These are phyloP conservation scores for Candida albicans DNA, from an alignment of 1,139 yeast species.

Conservation along the genomic window DNA sequence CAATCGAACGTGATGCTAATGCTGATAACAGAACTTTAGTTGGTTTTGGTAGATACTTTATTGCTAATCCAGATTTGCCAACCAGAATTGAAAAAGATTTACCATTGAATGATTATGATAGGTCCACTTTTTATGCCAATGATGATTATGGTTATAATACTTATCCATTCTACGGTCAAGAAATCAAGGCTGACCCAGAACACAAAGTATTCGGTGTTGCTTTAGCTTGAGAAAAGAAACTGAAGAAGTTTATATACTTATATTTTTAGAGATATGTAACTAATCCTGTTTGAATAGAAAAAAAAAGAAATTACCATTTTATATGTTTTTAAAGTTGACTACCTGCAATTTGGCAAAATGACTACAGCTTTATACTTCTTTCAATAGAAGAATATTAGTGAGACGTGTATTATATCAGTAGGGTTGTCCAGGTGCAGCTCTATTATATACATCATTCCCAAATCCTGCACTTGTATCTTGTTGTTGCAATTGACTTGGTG, in stretches of 20 bases:
- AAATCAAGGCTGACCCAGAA: slow-evolving; percentile 19
- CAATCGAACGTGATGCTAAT: slow-evolving; percentile 22
- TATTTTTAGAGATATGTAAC: too few relatives aligned
- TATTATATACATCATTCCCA: slow-evolving; percentile 28
- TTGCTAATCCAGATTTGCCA: slow-evolving; percentile 55
- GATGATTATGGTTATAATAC: slow-evolving; percentile 31
- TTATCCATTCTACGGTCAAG: slow-evolving; percentile 16
- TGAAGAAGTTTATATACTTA: too few relatives aligned
- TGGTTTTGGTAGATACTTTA: slow-evolving; percentile 48
- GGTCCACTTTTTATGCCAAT: slow-evolving; percentile 22
- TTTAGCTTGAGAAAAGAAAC: slow-evolving; percentile 8
- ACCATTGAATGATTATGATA: slow-evolving; percentile 33
- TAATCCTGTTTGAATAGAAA: too few relatives aligned
- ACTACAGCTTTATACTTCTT: too few relatives aligned
- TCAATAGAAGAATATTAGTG: too few relatives aligned
- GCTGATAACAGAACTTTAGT: slow-evolving; percentile 41
- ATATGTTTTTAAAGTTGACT: too few relatives aligned
- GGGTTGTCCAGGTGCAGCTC: slow-evolving; percentile 1
- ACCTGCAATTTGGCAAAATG: too few relatives aligned
- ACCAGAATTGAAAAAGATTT: slow-evolving; percentile 43
- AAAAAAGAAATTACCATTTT: too few relatives aligned
- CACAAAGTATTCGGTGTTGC: slow-evolving; percentile 12
- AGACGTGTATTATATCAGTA: not conserved
- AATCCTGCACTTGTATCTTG: slow-evolving; percentile 42
- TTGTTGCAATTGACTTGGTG: slow-evolving; percentile 16